Evolutionary conservation across 2,329 filamentous ascomycete genomes (phyloP).

Genomic region (Chaetomiaceae sp.): DNA sequence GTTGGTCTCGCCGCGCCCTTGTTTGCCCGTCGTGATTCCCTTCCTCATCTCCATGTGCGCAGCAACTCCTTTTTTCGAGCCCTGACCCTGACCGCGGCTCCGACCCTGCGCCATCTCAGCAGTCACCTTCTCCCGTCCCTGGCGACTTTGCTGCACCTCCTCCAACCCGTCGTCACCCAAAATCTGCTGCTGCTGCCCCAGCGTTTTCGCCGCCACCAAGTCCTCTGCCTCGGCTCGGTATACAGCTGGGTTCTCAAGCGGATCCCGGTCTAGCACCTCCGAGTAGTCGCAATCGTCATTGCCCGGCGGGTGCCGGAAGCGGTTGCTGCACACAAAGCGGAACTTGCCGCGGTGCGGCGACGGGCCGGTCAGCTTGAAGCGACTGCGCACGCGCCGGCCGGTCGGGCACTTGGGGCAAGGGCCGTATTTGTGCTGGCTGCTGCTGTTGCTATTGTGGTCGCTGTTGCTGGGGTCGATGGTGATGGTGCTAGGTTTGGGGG

Average conservation of each 20-base stretch:
- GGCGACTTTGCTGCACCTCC: no score
- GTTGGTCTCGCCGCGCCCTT: no score
- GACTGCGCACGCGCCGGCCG: slow-evolving; percentile 13
- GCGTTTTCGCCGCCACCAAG: not conserved
- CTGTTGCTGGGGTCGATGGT: no score
- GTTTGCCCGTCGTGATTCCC: no score
- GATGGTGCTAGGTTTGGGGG: no score
- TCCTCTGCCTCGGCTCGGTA: not conserved
- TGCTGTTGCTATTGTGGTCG: not conserved
- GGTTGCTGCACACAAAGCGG: slow-evolving; percentile 13
- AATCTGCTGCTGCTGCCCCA: no score
- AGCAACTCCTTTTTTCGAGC: not conserved
- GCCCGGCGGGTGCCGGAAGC: not conserved
- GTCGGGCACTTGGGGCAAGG: slow-evolving; percentile 12
- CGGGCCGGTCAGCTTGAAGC: slow-evolving; percentile 4
- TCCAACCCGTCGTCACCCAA: no score
- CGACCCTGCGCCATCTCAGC: no score
- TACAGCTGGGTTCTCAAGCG: not conserved
- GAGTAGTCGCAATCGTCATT: slow-evolving; percentile 1
- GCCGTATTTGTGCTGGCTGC: slow-evolving; percentile 11
- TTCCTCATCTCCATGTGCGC: no score
- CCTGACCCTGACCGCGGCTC: no score
- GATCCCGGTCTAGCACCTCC: slow-evolving; percentile 7
- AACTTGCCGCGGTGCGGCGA: slow-evolving; percentile 11
- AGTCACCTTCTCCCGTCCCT: no score